Conservation (phyloP, 2,329 filamentous ascomycete species). For the Trichoderma koningii region DNA sequence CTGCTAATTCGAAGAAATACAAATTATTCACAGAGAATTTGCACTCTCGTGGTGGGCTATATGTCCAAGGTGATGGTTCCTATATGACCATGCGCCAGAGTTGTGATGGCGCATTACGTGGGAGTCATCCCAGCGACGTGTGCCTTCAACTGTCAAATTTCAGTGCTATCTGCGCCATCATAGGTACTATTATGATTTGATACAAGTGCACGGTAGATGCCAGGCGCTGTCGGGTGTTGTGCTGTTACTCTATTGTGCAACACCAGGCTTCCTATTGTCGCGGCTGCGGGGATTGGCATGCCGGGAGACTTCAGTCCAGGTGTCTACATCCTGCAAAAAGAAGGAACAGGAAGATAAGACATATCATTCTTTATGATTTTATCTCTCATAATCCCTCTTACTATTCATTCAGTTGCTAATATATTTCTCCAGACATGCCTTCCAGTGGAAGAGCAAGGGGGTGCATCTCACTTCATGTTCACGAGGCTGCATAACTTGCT, state of each 20-base stretch:
- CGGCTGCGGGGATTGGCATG: too few relatives aligned
- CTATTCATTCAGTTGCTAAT: slow-evolving; percentile 2
- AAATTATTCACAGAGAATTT: not conserved
- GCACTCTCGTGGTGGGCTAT: too few relatives aligned
- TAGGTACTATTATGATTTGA: not conserved
- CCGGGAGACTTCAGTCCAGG: not conserved
- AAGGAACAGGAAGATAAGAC: not conserved
- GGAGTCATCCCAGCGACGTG: too few relatives aligned
- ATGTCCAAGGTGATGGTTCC: too few relatives aligned
- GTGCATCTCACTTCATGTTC: not conserved
- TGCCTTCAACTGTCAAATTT: not conserved
- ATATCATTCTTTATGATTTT: not conserved
- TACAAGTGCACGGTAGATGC: not conserved
- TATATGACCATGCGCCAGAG: not conserved
- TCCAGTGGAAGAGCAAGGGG: not conserved
- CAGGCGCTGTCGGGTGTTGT: not conserved
- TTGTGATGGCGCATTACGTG: not conserved
- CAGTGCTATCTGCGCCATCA: not conserved
- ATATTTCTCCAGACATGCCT: not conserved
- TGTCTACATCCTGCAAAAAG: too few relatives aligned
- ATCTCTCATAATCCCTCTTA: not conserved
- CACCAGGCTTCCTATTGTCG: not conserved
- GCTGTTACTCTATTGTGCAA: not conserved
- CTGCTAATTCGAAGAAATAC: not conserved
- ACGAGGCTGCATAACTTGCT: not conserved